Conservation (phyloP, 495 filamentous ascomycete genomes). For the Antarctomyces pellizariae region DNA sequence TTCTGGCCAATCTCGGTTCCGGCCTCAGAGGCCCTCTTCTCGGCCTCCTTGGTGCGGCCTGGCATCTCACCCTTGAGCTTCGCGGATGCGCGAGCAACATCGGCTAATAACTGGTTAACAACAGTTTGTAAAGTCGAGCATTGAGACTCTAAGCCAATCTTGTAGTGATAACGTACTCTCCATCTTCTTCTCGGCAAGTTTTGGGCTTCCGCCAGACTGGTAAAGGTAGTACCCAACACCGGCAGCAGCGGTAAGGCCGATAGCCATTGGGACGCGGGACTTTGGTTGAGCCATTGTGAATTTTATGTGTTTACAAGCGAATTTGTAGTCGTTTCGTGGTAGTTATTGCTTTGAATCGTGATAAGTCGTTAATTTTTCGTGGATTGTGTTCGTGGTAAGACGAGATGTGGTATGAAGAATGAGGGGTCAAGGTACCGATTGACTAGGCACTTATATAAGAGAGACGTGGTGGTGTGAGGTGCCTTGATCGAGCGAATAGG, state of each 20-base stretch:
- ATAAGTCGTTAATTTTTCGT: no score
- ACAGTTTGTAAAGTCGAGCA: slow-evolving; percentile 1
- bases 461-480: no score
- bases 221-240: slow-evolving; percentile 82
- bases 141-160: not conserved
- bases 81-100: slow-evolving; percentile 36
- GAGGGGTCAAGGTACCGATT: no score
- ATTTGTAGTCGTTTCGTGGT: no score
- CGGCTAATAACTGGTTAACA: slow-evolving; percentile 22
- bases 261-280: slow-evolving; percentile 27
- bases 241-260: slow-evolving; percentile 39
- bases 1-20: slow-evolving; percentile 27
- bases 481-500: no score
- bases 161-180: slow-evolving; percentile 33
- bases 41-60: slow-evolving; percentile 21
- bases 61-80: slow-evolving; percentile 40
- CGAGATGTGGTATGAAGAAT: no score
- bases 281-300: slow-evolving; percentile 23
- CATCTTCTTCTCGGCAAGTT: slow-evolving; percentile 54
- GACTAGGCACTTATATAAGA: no score
- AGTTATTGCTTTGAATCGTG: no score
- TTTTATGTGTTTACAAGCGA: no score
- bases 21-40: slow-evolving; percentile 26
- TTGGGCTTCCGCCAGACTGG: slow-evolving; percentile 59
- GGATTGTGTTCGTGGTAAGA: no score